Evolutionary conservation across 352 stramenopile species (phyloP).

Genomic region (Globisporangium splendens): DNA sequence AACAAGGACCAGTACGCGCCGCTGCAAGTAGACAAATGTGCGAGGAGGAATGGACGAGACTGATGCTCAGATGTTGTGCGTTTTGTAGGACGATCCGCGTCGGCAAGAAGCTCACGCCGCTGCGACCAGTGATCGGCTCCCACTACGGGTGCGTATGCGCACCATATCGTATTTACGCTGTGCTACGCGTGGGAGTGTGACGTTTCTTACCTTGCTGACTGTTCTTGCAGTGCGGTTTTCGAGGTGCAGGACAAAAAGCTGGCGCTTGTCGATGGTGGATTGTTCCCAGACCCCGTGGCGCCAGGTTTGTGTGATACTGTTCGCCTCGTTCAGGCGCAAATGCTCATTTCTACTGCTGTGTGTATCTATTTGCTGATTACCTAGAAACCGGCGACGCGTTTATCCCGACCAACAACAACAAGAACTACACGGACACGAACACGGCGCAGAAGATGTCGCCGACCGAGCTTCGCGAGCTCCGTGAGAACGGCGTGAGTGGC

Average conservation of each 20-base stretch:
- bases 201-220: not conserved
- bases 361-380: not conserved
- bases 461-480: slow-evolving; percentile 60
- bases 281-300: slow-evolving; percentile 81
- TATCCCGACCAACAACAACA: slow-evolving; percentile 73
- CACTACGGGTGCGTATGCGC: slow-evolving; percentile 69
- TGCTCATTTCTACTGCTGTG: not conserved
- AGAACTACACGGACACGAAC: slow-evolving; percentile 84
- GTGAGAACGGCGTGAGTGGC: slow-evolving; percentile 64
- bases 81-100: slow-evolving; percentile 60
- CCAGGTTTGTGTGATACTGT: slow-evolving; percentile 29
- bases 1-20: slow-evolving; percentile 52
- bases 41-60: not conserved
- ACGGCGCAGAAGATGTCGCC: slow-evolving; percentile 76
- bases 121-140: slow-evolving; percentile 73
- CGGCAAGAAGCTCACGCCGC: slow-evolving; percentile 69
- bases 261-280: slow-evolving; percentile 57
- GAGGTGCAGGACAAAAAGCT: slow-evolving; percentile 84
- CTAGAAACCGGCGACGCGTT: slow-evolving; percentile 79
- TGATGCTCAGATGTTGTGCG: not conserved
- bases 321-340: not conserved
- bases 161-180: no score
- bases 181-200: not conserved
- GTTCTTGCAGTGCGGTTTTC: slow-evolving; percentile 59
- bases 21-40: no score